Percentiles rank a stretch among this genome's conserved stretches.
phyloP scores from a whole-genome alignment of 352 stramenopile genomes.

The Peronospora destructor region DNA sequence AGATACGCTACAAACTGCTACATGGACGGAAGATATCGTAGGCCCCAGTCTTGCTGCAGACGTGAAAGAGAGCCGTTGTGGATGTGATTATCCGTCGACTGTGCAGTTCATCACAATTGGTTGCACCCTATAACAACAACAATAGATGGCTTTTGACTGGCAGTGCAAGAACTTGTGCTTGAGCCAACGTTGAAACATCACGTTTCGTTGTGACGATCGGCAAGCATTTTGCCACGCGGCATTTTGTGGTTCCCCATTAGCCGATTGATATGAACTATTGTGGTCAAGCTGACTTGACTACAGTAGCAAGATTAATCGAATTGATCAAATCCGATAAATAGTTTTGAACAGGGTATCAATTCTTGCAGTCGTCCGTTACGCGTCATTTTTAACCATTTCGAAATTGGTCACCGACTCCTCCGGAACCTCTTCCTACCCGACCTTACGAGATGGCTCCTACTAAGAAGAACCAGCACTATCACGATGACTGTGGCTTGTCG shows the following conservation, averaged over 20 bases:
- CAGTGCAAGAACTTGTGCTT: neutral
- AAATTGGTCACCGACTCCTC: conserved; percentile 21
- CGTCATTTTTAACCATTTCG: conserved; percentile 23
- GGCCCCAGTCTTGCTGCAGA: neutral
- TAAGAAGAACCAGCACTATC: conserved; percentile 40
- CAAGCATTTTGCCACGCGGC: conserved; percentile 24
- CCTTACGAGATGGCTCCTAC: conserved; percentile 42
- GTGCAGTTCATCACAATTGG: neutral
- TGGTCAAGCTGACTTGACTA: no score
- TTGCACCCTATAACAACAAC: neutral
- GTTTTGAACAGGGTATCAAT: conserved; percentile 5
- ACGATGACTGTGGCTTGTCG: conserved; percentile 48
- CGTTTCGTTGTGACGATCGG: conserved; percentile 19
- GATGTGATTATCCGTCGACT: neutral
- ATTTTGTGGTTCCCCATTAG: no score
- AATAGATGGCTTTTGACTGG: neutral
- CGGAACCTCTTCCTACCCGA: neutral
- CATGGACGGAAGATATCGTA: neutral
- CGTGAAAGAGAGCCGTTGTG: conserved; percentile 4
- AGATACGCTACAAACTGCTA: neutral
- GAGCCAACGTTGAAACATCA: neutral
- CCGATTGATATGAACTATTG: no score
- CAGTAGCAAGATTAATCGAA: neutral
- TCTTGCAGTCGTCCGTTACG: conserved; percentile 14
- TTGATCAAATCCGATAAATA: neutral